A percentile compares a stretch with the other conserved stretches of the same genome.
Evolutionary conservation across 306 rosid species (phyloP).

Genomic region (Cicer arietinum): DNA sequence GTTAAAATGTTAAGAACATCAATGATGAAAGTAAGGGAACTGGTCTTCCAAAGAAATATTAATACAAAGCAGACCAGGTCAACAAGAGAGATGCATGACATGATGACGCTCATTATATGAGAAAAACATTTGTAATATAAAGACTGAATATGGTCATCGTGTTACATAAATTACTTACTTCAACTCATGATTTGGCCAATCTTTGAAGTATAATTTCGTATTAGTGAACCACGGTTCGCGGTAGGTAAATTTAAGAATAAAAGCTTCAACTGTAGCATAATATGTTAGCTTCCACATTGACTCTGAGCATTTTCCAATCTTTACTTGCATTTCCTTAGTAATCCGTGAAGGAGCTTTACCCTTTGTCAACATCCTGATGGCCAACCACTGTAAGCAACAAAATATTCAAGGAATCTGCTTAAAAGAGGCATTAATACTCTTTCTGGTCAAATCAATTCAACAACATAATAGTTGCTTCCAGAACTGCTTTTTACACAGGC

Average conservation of each 20-base stretch:
- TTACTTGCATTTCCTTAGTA: constrained; percentile 65
- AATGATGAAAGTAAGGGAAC: constrained; percentile 9
- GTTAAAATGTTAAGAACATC: constrained; percentile 26
- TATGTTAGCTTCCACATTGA: constrained; percentile 94
- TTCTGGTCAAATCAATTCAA: constrained; percentile 13
- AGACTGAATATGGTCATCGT: constrained; percentile 23
- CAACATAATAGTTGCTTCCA: constrained; percentile 23
- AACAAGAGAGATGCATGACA: constrained; percentile 31
- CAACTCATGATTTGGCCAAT: constrained; percentile 93
- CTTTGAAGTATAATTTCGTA: constrained; percentile 66
- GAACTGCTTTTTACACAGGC: constrained; percentile 31
- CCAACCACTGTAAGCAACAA: constrained; percentile 65
- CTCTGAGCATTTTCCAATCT: constrained; percentile 85
- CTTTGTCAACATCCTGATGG: constrained; percentile 64
- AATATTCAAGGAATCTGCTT: constrained; percentile 24
- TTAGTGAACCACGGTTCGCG: constrained; percentile 85
- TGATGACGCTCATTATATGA: constrained; percentile 25
- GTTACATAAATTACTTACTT: constrained; percentile 62
- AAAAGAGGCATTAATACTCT: constrained; percentile 17
- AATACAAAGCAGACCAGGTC: constrained; percentile 32
- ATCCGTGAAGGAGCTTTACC: constrained; percentile 65
- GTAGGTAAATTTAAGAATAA: constrained; percentile 60
- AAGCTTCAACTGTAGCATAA: constrained; percentile 80
- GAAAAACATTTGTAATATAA: constrained; percentile 14
- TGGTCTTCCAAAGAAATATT: constrained; percentile 21